Conservation (phyloP, 129 eudicot genomes). For the Logfia minima region DNA sequence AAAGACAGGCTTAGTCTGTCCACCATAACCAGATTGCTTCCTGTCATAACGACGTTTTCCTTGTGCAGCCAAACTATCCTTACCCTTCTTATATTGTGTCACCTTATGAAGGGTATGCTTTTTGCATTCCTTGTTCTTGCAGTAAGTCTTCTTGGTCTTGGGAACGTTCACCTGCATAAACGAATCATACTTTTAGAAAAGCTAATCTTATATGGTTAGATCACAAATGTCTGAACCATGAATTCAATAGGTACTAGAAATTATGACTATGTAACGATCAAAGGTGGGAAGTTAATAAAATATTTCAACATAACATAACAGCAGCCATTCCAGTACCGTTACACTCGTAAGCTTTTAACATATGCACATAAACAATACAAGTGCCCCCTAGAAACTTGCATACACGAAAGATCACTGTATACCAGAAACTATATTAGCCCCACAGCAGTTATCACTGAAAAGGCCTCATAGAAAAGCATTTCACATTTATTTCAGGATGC, state of each 20-base stretch:
- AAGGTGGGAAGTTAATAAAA: no score
- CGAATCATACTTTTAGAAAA: neutral
- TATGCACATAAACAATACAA: neutral
- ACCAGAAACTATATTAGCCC: neutral
- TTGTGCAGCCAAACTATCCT: constrained; percentile 47
- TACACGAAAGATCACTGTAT: neutral
- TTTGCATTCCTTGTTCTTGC: constrained; percentile 39
- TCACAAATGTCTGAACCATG: neutral
- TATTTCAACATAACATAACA: neutral
- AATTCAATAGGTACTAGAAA: neutral
- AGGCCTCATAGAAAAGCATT: neutral
- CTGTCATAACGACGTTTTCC: constrained; percentile 51
- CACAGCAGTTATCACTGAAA: neutral
- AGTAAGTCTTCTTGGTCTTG: constrained; percentile 40
- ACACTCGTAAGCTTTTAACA: neutral
- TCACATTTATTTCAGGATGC: neutral
- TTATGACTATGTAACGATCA: no score
- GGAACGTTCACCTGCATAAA: constrained; percentile 41
- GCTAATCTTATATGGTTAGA: neutral
- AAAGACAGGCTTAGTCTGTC: constrained; percentile 48
- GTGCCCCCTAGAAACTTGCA: neutral
- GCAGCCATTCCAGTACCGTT: neutral
- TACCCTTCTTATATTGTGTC: constrained; percentile 45
- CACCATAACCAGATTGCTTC: constrained; percentile 52
- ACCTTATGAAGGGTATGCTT: constrained; percentile 43